A percentile compares a stretch with the other conserved stretches of the same genome.
Conservation (phyloP, 1,284 basidiomycete species). For the Somion occarium region DNA sequence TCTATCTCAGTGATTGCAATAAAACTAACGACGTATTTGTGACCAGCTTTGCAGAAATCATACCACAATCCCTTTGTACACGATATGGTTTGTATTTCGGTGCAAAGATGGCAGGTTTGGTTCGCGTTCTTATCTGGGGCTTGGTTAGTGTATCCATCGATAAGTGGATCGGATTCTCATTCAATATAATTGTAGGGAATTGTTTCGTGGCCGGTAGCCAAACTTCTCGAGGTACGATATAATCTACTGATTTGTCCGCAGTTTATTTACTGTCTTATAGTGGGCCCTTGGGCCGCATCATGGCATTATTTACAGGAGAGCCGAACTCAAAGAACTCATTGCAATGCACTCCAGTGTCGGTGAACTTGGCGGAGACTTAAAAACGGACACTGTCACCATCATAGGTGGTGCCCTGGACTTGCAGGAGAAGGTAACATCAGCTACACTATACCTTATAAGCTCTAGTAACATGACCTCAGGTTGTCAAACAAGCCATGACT, state of each 20-base stretch:
- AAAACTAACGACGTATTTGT: background rate
- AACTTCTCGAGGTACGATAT: slow-evolving; percentile 45
- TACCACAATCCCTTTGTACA: slow-evolving; percentile 87
- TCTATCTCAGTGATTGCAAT: background rate
- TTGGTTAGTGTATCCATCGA: slow-evolving; percentile 43
- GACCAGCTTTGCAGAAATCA: slow-evolving; percentile 82
- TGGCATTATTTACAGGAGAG: slow-evolving; percentile 53
- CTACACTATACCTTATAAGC: slow-evolving; percentile 23
- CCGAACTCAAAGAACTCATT: slow-evolving; percentile 69
- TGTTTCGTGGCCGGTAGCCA: slow-evolving; percentile 79
- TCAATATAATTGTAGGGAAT: slow-evolving; percentile 46
- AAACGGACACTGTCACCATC: slow-evolving; percentile 70
- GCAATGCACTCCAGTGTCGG: slow-evolving; percentile 60
- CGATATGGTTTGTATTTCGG: slow-evolving; percentile 91
- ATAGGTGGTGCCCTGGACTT: slow-evolving; percentile 73
- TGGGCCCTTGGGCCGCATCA: slow-evolving; percentile 58
- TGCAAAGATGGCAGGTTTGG: slow-evolving; percentile 83
- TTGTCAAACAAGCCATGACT: slow-evolving; percentile 64
- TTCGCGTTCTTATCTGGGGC: slow-evolving; percentile 63
- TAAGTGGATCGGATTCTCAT: background rate
- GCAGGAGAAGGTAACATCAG: slow-evolving; percentile 51
- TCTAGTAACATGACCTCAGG: too few species aligned
- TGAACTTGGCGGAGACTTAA: slow-evolving; percentile 61
- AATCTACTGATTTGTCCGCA: background rate
- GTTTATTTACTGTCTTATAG: slow-evolving; percentile 1